phyloP scores from a whole-genome alignment of 1,139 yeast genomes.

The Hyphopichia khmerensis region DNA sequence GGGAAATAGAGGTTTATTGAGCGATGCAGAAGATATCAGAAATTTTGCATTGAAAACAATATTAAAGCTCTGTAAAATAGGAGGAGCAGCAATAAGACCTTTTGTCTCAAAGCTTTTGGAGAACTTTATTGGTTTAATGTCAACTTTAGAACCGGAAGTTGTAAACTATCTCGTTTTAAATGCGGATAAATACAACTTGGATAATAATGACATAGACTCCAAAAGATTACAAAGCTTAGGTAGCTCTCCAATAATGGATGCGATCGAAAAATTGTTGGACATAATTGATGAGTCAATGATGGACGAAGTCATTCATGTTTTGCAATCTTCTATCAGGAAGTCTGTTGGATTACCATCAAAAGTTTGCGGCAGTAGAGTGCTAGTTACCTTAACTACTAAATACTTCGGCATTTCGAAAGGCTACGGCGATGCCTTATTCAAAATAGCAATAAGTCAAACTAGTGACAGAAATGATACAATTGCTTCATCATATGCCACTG shows the following conservation, averaged over 20 bases:
- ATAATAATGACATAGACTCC: slow-evolving; percentile 71
- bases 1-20: slow-evolving; percentile 75
- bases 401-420: slow-evolving; percentile 56
- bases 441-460: slow-evolving; percentile 57
- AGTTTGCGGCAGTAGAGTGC: slow-evolving; percentile 78
- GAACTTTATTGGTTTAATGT: slow-evolving; percentile 69
- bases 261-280: slow-evolving; percentile 70
- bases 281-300: slow-evolving; percentile 52
- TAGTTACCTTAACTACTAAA: slow-evolving; percentile 62
- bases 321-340: slow-evolving; percentile 53
- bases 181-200: slow-evolving; percentile 83
- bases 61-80: slow-evolving; percentile 65
- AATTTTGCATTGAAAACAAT: slow-evolving; percentile 74
- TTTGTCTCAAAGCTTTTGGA: slow-evolving; percentile 70
- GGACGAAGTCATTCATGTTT: slow-evolving; percentile 49
- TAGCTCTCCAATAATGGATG: slow-evolving; percentile 85
- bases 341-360: slow-evolving; percentile 92
- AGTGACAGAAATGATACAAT: slow-evolving; percentile 73
- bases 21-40: slow-evolving; percentile 85
- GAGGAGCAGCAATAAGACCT: slow-evolving; percentile 57
- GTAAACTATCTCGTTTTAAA: slow-evolving; percentile 82
- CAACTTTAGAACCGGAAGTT: slow-evolving; percentile 89
- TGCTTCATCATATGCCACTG: slow-evolving; percentile 71
- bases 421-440: slow-evolving; percentile 62
- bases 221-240: slow-evolving; percentile 73